Conservation (phyloP, 805 yeast genomes). For the Nakazawaea anatomiae region DNA sequence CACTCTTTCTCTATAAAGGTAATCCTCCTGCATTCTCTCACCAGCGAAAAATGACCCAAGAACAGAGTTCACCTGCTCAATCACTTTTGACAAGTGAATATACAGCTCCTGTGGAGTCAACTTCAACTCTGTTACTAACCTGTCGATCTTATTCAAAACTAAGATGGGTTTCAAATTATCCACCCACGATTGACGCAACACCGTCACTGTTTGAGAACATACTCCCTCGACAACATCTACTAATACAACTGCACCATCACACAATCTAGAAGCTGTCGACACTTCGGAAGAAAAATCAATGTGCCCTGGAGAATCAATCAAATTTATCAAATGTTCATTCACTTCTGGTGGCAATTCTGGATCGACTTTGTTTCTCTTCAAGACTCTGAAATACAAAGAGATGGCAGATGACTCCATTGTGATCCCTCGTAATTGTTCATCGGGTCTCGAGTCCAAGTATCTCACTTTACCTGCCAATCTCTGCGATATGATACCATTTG, state of each 20-base stretch:
- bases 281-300: slow-evolving; percentile 96
- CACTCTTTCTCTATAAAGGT: slow-evolving; percentile 63
- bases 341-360: slow-evolving; percentile 29
- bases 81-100: slow-evolving; percentile 64
- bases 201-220: slow-evolving; percentile 94
- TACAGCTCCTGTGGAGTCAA: slow-evolving; percentile 83
- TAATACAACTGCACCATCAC: slow-evolving; percentile 94
- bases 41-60: slow-evolving; percentile 91
- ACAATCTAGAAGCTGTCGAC: slow-evolving; percentile 88
- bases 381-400: slow-evolving; percentile 79
- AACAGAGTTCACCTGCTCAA: slow-evolving; percentile 94
- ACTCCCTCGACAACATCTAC: slow-evolving; percentile 99
- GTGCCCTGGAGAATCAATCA: slow-evolving; percentile 99
- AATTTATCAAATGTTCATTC: slow-evolving; percentile 78
- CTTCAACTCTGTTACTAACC: slow-evolving; percentile 76
- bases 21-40: slow-evolving; percentile 85
- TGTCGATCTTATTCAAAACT: slow-evolving; percentile 87
- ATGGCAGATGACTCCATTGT: slow-evolving; percentile 98
- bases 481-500: slow-evolving; percentile 94
- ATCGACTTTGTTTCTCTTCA: slow-evolving; percentile 32
- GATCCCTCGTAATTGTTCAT: slow-evolving; percentile 93
- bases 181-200: slow-evolving; percentile 90
- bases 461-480: slow-evolving; percentile 93
- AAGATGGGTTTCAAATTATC: slow-evolving; percentile 84
- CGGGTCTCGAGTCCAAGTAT: slow-evolving; percentile 88